Evolutionary conservation across 371 early-diverging fungal genomes (phyloP).

Genomic region (Rhizomucor pusillus): DNA sequence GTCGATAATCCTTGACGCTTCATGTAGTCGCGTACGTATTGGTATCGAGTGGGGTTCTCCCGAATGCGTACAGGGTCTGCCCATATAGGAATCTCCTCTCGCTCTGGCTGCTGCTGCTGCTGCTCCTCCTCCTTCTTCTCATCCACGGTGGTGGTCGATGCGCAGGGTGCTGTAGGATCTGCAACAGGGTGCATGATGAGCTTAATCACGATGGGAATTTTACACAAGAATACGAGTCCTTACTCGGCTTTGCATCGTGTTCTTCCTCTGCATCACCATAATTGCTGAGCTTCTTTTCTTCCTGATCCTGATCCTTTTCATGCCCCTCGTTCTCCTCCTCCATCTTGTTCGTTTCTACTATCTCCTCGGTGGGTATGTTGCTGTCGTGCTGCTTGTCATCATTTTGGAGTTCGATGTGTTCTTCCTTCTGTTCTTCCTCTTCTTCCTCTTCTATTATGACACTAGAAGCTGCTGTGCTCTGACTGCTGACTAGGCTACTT

Average conservation of each 20-base stretch:
- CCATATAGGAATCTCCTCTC: constrained; percentile 30
- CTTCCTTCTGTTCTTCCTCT: constrained; percentile 3
- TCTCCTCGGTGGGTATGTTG: not conserved
- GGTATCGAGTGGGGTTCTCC: constrained; percentile 32
- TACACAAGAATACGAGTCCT: too few relatives aligned
- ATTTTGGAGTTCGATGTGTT: not conserved
- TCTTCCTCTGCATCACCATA: too few relatives aligned
- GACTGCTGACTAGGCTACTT: constrained; percentile 15
- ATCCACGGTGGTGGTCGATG: not conserved
- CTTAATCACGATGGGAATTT: not conserved
- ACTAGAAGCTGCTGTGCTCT: constrained; percentile 12
- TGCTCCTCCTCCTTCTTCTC: constrained; percentile 4
- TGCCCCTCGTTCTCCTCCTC: not conserved
- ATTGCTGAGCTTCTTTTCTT: too few relatives aligned
- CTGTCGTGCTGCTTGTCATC: too few relatives aligned
- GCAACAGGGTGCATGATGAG: not conserved
- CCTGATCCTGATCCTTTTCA: too few relatives aligned
- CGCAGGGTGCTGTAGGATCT: not conserved
- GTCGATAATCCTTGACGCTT: constrained; percentile 12
- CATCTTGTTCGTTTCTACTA: not conserved
- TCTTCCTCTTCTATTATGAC: constrained; percentile 9
- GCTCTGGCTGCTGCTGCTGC: constrained; percentile 7
- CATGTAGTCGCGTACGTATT: constrained; percentile 23
- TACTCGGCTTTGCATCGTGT: too few relatives aligned
- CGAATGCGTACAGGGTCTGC: constrained; percentile 32